Evolutionary conservation across 148 eudicot genomes (phyloP).

Genomic region (Mesembryanthemum crystallinum): DNA sequence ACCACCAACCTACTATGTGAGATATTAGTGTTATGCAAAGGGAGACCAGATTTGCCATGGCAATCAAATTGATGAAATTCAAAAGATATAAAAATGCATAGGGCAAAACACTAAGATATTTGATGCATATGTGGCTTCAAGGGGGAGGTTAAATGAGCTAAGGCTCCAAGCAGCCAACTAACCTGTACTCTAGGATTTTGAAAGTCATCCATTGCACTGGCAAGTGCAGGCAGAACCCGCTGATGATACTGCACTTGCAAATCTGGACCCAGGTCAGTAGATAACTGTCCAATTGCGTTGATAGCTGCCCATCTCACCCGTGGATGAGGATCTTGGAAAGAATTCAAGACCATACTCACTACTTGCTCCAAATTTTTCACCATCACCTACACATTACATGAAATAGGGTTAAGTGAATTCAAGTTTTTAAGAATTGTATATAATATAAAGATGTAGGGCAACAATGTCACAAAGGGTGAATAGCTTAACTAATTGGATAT

Average conservation of each 20-base stretch:
- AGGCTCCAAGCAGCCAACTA: slow-evolving; percentile 9
- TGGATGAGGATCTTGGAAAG: slow-evolving; percentile 88
- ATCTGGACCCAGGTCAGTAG: slow-evolving; percentile 95
- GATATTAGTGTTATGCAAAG: not conserved
- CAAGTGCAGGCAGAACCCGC: slow-evolving; percentile 76
- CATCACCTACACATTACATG: slow-evolving; percentile 65
- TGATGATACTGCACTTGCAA: slow-evolving; percentile 87
- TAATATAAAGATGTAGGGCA: not conserved
- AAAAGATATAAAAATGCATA: not conserved
- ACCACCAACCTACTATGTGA: not conserved
- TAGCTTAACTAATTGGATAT: not conserved
- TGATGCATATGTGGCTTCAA: not conserved
- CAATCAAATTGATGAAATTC: not conserved
- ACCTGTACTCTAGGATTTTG: slow-evolving; percentile 98
- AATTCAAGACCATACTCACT: slow-evolving; percentile 76
- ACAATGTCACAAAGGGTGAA: not conserved
- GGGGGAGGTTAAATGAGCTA: no score
- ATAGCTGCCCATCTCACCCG: slow-evolving; percentile 98
- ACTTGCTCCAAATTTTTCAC: slow-evolving; percentile 84
- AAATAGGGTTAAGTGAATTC: not conserved
- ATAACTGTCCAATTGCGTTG: slow-evolving; percentile 92
- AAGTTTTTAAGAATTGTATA: not conserved
- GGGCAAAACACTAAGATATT: not conserved
- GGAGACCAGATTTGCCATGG: not conserved
- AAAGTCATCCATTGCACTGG: slow-evolving; percentile 90